Evolutionary conservation across 2,329 filamentous ascomycete species (phyloP), one percentile per base, ranked within the genome.

Genomic region (Ophiostoma tasmaniense): DNA sequence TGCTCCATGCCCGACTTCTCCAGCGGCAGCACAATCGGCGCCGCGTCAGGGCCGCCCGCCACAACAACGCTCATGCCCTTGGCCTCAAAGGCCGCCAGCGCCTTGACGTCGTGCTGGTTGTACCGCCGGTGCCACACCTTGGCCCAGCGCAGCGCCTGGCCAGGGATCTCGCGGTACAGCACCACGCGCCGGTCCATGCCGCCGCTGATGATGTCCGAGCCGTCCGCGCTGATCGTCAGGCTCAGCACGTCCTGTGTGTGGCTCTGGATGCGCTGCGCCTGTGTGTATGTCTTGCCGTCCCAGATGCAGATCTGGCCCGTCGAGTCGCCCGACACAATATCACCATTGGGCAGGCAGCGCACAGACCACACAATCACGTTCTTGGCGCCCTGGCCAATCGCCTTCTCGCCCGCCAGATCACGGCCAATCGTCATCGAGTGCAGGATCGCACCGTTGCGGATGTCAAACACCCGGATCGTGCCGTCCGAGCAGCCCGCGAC

Each of bases 401-500:
- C 39, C 33, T 37, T 39, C 37, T 66, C 70, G 62, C 90, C 91
- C 8, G 82, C 81, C 13, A 92, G 83, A 45, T 94, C 92, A 68
- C 89, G 88, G 3, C 94, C 95, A 42, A 98, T 81, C 0, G 92
- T 93, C 84, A 99, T 95, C 73, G 87, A 91, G 64, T 92, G 86
- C 70, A 97, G 77, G 71, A 91, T 83, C 67, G 88, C 85, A 17
- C 92, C 91, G 75, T 87, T 94, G 66, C 90, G 85, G 73, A 92
- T 89, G 77, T 98, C 93, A 79, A 93, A 96, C 67, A 95, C 86
- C 71, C 94, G 90, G 73, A 99, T 95, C n/a, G 88, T 92, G 78
- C 93, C 93, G 80, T 99, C 94, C n/a, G 93, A 94, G 77, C 95
- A 98, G 28, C 95, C 95, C 45, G 94, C 93, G 59, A 97, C 87